These are phyloP conservation scores for Fimicolochytrium jonesii DNA, from an alignment of 192 early-diverging fungal genomes.

Conservation along the genomic window DNA sequence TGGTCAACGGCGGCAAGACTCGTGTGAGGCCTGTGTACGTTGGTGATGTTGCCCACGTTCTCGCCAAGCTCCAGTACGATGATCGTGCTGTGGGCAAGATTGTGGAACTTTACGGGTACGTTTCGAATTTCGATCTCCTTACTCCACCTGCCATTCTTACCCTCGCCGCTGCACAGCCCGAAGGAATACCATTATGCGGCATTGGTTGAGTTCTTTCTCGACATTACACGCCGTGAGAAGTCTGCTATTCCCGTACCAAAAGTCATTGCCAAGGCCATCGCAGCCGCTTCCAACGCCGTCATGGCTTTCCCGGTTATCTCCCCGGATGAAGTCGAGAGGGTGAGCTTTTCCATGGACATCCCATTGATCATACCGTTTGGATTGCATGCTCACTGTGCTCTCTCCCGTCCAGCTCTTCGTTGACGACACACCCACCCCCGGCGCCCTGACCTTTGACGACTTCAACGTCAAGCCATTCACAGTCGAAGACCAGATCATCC, in stretches of 20 bases:
- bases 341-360: slow-evolving; percentile 24
- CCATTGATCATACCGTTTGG: not conserved
- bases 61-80: slow-evolving; percentile 70
- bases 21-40: slow-evolving; percentile 70
- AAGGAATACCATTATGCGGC: slow-evolving; percentile 69
- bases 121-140: too few species aligned
- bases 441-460: slow-evolving; percentile 78
- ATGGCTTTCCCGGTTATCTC: slow-evolving; percentile 72
- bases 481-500: slow-evolving; percentile 77
- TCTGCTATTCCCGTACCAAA: slow-evolving; percentile 72
- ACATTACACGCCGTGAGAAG: slow-evolving; percentile 53
- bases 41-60: slow-evolving; percentile 80
- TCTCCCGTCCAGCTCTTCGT: slow-evolving; percentile 61
- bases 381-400: not conserved
- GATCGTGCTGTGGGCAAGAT: slow-evolving; percentile 75
- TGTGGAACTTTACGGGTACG: slow-evolving; percentile 83
- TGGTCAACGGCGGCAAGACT: slow-evolving; percentile 64
- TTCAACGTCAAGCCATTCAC: slow-evolving; percentile 76
- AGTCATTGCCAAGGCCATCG: slow-evolving; percentile 62
- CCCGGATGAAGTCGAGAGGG: slow-evolving; percentile 83
- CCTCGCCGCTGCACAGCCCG: slow-evolving; percentile 35
- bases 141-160: too few species aligned
- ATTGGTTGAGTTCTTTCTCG: slow-evolving; percentile 68
- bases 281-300: slow-evolving; percentile 53
- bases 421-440: slow-evolving; percentile 65